phyloP scores from a whole-genome alignment of 495 filamentous ascomycete species.

The Cairneyella variabilis region DNA sequence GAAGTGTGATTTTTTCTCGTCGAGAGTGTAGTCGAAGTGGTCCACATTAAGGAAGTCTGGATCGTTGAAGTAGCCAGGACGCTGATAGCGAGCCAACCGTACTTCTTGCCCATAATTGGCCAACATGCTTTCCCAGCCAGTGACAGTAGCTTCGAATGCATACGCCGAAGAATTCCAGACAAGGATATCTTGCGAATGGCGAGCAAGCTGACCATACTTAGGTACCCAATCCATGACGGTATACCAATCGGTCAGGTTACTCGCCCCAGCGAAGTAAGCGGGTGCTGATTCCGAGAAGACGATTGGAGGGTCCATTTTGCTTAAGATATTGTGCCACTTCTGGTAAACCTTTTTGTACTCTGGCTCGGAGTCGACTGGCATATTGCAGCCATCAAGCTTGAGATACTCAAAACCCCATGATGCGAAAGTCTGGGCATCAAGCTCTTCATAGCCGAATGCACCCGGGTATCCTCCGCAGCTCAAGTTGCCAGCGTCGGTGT shows the following conservation, averaged over 20 bases:
- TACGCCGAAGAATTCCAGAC: slow-evolving; percentile 13
- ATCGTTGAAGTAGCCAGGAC: slow-evolving; percentile 22
- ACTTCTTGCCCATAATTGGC: slow-evolving; percentile 23
- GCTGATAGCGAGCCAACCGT: slow-evolving; percentile 17
- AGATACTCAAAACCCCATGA: slow-evolving; percentile 35
- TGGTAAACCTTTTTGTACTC: slow-evolving; percentile 16
- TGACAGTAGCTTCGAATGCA: slow-evolving; percentile 10
- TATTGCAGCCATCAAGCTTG: slow-evolving; percentile 34
- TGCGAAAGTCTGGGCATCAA: slow-evolving; percentile 33
- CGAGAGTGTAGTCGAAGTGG: slow-evolving; percentile 18
- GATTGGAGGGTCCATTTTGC: slow-evolving; percentile 13
- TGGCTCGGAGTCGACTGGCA: slow-evolving; percentile 8
- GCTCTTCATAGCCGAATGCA: slow-evolving; percentile 28
- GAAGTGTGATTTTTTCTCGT: slow-evolving; percentile 23
- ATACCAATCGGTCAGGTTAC: slow-evolving; percentile 22
- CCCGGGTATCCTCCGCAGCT: slow-evolving; percentile 25
- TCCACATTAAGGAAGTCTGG: slow-evolving; percentile 23
- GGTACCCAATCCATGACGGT: slow-evolving; percentile 5
- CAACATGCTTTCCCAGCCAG: slow-evolving; percentile 20
- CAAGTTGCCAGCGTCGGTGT: slow-evolving; percentile 28
- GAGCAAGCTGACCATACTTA: slow-evolving; percentile 6
- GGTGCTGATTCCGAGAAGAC: slow-evolving; percentile 22
- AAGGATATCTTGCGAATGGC: slow-evolving; percentile 14
- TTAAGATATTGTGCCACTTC: slow-evolving; percentile 13
- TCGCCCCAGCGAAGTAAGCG: slow-evolving; percentile 18